Evolutionary conservation across 2,329 filamentous ascomycete genomes (phyloP), one percentile per base, ranked within the genome.

Genomic region (Aplosporella prunicola): DNA sequence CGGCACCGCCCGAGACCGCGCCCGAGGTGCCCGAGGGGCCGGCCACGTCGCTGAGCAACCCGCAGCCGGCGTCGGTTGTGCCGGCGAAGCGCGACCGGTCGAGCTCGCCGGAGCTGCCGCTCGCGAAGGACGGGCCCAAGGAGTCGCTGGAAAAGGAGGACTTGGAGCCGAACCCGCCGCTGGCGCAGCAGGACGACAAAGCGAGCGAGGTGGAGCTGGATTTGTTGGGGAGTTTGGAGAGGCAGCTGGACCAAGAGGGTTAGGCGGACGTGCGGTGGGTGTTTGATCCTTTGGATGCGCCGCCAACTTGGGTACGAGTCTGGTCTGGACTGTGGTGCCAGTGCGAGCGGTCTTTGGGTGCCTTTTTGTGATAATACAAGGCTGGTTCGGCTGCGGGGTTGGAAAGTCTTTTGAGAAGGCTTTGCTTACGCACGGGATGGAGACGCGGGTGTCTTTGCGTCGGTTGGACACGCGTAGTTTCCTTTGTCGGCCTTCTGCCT

Each of bases 211-310:
- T 52, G 6, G 63, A 66, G 36, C 49, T 62, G 20, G 66, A 71
- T 51, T 47, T 71, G 20, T 49, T 70, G 18, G 66, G 63, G 23
- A 69, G 62, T 39, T 46, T 71, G 16, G 67, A 71, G 45, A 59
- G 58, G 16, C 66, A 66, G 38, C 44, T 67, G 30, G 56, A 60
- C 25, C 37, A 43, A 5, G 39, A 46, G 9, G 35, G 42, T n/a
- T n/a, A n/a, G n/a, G n/a, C n/a, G n/a, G n/a, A n/a, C n/a, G n/a
- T n/a, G n/a, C n/a, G n/a, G n/a, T n/a, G n/a, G n/a, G n/a, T n/a
- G n/a, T n/a, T n/a, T n/a, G n/a, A n/a, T n/a, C n/a, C n/a, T n/a
- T n/a, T n/a, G n/a, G n/a, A n/a, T n/a, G n/a, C n/a, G n/a, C n/a
- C n/a, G n/a, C n/a, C n/a, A n/a, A n/a, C n/a, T n/a, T n/a, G n/a